phyloP scores from a whole-genome alignment of 176 grass and related monocot species.

The Poa pratensis region DNA sequence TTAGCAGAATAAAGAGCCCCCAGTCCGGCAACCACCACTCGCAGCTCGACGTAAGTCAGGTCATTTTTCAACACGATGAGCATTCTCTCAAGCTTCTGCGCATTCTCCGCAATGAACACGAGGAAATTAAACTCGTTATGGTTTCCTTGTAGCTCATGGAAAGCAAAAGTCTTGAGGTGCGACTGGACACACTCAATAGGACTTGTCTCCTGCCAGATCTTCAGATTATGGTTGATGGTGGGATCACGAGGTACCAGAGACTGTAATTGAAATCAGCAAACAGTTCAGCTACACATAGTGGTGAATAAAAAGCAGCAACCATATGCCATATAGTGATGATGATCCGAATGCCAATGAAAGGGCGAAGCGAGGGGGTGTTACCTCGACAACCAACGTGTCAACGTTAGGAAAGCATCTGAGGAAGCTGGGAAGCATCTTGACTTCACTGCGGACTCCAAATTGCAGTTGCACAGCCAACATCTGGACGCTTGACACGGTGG shows the following conservation, averaged over 20 bases:
- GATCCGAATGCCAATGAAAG: neutral
- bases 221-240: neutral
- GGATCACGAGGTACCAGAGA: neutral
- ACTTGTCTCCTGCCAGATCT: neutral
- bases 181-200: neutral
- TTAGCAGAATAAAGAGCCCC: neutral
- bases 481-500: constrained; percentile 2
- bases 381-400: constrained; percentile 32
- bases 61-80: neutral
- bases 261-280: neutral
- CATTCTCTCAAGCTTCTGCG: neutral
- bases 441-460: neutral
- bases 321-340: neutral
- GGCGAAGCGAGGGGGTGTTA: neutral
- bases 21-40: neutral
- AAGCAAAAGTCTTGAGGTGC: neutral
- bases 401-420: constrained; percentile 44
- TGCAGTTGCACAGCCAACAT: constrained; percentile 26
- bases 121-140: neutral
- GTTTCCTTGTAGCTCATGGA: neutral
- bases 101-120: neutral
- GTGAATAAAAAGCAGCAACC: neutral
- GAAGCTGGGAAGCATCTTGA: constrained; percentile 23
- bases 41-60: neutral
- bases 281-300: neutral